Evolutionary conservation across 2,329 filamentous ascomycete species (phyloP), one percentile per base, ranked within the genome.

Genomic region (Ascochyta fabae): DNA sequence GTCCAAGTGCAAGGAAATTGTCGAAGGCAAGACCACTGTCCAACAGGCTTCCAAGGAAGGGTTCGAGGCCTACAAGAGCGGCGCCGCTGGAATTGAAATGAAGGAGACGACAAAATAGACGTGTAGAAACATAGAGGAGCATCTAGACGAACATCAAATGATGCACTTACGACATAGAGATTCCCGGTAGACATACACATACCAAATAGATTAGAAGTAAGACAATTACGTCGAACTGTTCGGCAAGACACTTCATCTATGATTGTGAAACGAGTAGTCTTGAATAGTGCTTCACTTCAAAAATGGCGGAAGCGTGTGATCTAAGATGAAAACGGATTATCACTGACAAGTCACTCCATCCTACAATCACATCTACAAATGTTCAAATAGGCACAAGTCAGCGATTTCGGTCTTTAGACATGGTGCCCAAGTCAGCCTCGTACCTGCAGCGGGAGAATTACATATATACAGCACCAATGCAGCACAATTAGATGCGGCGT

Each of bases 1-100:
- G 43, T 81, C 84, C 58, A 89, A 88, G 27, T 88, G 91, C 58
- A 87, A 91, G 79, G 86, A 89, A 56, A 91, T 97, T 68, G 81
- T 83, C 54, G 85, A 85, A 29, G 91, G 91, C 23, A 88, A 88
- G 74, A 84, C 83, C 15, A 88, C 83, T 22, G 86, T 92, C 7
- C 80, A 90, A 67, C 85, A 90, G 41, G 88, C 91, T 23, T 90
- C 91, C 10, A 73, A 78, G 51, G 76, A 82, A 59, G 81, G 81
- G 9, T 78, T 73, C 53, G 75, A 80, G 57, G 71, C 71, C 16
- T 82, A 78, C 72, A 79, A 81, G 71, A 75, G 73, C 47, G 79
- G 79, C 8, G 70, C 74, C 49, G 78, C 78, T 39, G 78, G 77
- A 7, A 53, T 74, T 29, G 56, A 64, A 43, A 16, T 31, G 7